A percentile compares a stretch with the other conserved stretches of the same genome.
phyloP scores from a whole-genome alignment of 2,329 filamentous ascomycete species.

The Pezicula carpinea region DNA sequence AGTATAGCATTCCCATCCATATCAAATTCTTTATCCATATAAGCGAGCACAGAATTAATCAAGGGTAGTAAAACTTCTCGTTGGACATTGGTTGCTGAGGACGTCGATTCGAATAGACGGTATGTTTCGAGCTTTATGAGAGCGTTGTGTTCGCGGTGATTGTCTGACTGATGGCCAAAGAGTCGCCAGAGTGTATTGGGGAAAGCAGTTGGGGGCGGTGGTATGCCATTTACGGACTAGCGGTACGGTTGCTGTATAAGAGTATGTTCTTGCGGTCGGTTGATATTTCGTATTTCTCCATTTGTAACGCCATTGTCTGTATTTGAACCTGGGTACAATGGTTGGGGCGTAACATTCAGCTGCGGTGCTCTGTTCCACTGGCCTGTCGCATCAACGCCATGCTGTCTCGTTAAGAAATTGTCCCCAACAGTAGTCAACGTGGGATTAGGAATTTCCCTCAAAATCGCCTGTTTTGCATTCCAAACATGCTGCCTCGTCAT shows the following conservation, averaged over 20 bases:
- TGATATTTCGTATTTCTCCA: neutral
- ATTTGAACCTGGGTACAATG: neutral
- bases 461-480: conserved; percentile 4
- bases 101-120: conserved; percentile 3
- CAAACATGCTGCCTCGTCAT: conserved; percentile 8
- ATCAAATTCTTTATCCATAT: conserved; percentile 7
- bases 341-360: neutral
- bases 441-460: neutral
- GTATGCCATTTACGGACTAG: neutral
- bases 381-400: neutral
- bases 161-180: conserved; percentile 3
- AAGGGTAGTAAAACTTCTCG: conserved; percentile 7
- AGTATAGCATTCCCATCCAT: conserved; percentile 7
- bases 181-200: conserved; percentile 4
- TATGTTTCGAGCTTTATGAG: conserved; percentile 8
- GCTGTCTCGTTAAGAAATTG: neutral
- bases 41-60: conserved; percentile 5
- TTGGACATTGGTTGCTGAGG: conserved; percentile 4
- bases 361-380: conserved; percentile 1
- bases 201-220: neutral
- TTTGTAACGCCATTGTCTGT: conserved; percentile 2
- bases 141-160: conserved; percentile 5
- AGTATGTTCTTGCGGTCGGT: too few relatives aligned
- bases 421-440: neutral
- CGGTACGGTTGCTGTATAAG: too few relatives aligned